Conservation (phyloP, 768 basidiomycete species). For the Termitomyces eurrhizus region DNA sequence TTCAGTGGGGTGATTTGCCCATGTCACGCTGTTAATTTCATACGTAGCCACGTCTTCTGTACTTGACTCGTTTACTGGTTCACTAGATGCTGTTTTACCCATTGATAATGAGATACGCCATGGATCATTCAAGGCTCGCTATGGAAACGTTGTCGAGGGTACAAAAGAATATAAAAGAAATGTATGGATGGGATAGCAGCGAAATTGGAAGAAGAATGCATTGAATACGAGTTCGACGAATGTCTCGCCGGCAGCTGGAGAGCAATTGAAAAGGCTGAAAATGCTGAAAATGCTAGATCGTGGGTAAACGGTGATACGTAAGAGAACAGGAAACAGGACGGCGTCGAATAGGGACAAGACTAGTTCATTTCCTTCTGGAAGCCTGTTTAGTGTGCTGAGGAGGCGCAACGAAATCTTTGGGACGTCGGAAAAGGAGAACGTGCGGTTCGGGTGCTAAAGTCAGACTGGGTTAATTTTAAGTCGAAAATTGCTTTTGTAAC, state of each 20-base stretch:
- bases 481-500: slow-evolving; percentile 1
- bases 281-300: neutral
- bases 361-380: slow-evolving; percentile 38
- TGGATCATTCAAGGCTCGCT: neutral
- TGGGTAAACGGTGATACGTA: slow-evolving; percentile 6
- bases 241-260: slow-evolving; percentile 3
- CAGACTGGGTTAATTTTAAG: slow-evolving; percentile 3
- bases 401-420: slow-evolving; percentile 61
- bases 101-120: neutral
- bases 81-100: neutral
- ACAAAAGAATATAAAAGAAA: neutral
- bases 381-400: slow-evolving; percentile 37
- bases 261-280: slow-evolving; percentile 2
- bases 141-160: neutral
- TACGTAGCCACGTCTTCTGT: neutral
- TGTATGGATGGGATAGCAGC: neutral
- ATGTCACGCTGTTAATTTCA: slow-evolving; percentile 44
- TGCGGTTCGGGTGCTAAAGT: slow-evolving; percentile 83
- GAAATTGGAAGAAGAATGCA: slow-evolving; percentile 7
- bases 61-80: neutral
- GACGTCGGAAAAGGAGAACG: slow-evolving; percentile 87
- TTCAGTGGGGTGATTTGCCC: slow-evolving; percentile 73
- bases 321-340: slow-evolving; percentile 2
- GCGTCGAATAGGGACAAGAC: neutral
- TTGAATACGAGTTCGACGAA: neutral